Percentiles rank a stretch among this genome's conserved stretches.
These are phyloP conservation scores for Ogataea wickerhamii DNA, from an alignment of 805 yeast genomes.

Conservation along the genomic window DNA sequence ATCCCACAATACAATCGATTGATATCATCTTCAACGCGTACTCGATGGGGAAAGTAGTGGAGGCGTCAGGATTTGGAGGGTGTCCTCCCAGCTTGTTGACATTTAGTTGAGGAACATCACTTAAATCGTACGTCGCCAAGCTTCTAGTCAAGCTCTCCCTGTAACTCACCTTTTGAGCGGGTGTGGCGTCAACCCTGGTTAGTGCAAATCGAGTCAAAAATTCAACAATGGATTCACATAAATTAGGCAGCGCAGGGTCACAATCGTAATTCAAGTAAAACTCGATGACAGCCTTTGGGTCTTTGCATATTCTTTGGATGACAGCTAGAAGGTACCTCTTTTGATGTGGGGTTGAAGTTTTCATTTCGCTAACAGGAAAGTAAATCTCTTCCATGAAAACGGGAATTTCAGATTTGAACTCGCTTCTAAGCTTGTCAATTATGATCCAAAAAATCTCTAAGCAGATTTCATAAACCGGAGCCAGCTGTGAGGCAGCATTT, in stretches of 20 bases:
- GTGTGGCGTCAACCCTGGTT: slow-evolving; percentile 67
- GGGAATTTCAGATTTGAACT: slow-evolving; percentile 89
- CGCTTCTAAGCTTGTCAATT: slow-evolving; percentile 75
- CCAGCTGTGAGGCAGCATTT: slow-evolving; percentile 87
- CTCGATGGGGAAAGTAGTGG: slow-evolving; percentile 62
- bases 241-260: slow-evolving; percentile 73
- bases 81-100: slow-evolving; percentile 58
- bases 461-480: slow-evolving; percentile 89
- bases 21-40: slow-evolving; percentile 82
- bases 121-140: slow-evolving; percentile 68
- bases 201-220: slow-evolving; percentile 70
- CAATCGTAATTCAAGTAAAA: slow-evolving; percentile 95
- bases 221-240: slow-evolving; percentile 80
- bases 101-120: slow-evolving; percentile 72
- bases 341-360: slow-evolving; percentile 88
- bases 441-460: slow-evolving; percentile 92
- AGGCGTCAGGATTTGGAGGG: slow-evolving; percentile 53
- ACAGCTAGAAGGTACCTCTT: slow-evolving; percentile 80
- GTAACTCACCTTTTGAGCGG: slow-evolving; percentile 58
- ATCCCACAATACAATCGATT: slow-evolving; percentile 74
- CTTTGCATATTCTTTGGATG: slow-evolving; percentile 78
- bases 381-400: slow-evolving; percentile 91
- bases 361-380: slow-evolving; percentile 90
- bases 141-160: slow-evolving; percentile 50
- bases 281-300: slow-evolving; percentile 88